Percentiles rank a stretch among this genome's conserved stretches.
These are phyloP conservation scores for Oenanthe sinensis DNA, from an alignment of 129 eudicot genomes.

Conservation along the genomic window DNA sequence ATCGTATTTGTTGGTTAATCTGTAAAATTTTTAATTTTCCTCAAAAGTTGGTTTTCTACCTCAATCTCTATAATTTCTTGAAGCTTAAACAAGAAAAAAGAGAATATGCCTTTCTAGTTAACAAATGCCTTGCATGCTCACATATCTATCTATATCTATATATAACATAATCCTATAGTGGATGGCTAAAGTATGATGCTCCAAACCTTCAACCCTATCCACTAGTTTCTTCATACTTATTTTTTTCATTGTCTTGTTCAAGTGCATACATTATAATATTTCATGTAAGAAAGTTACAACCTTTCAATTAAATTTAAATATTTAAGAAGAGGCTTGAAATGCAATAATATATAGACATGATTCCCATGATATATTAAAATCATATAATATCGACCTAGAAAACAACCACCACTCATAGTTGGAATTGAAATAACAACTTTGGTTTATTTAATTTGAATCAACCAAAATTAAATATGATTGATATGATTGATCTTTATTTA, in stretches of 20 bases:
- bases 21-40: too few species aligned
- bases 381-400: background rate
- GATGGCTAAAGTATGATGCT: background rate
- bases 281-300: background rate
- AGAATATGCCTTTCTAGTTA: background rate
- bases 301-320: background rate
- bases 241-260: background rate
- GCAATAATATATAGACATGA: background rate
- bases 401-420: background rate
- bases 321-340: background rate
- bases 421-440: background rate
- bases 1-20: background rate
- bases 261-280: background rate
- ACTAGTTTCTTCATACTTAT: background rate
- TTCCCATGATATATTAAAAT: background rate
- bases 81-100: background rate
- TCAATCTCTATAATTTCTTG: background rate
- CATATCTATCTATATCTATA: too few species aligned
- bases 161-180: background rate
- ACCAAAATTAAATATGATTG: background rate
- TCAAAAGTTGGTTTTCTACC: background rate
- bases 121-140: too few species aligned
- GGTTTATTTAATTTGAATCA: background rate
- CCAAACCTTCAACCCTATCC: conserved; percentile 10
- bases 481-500: conserved; percentile 5